Evolutionary conservation across 1,284 basidiomycete genomes (phyloP), one percentile per base, ranked within the genome.

Genomic region (Trametes pubescens): DNA sequence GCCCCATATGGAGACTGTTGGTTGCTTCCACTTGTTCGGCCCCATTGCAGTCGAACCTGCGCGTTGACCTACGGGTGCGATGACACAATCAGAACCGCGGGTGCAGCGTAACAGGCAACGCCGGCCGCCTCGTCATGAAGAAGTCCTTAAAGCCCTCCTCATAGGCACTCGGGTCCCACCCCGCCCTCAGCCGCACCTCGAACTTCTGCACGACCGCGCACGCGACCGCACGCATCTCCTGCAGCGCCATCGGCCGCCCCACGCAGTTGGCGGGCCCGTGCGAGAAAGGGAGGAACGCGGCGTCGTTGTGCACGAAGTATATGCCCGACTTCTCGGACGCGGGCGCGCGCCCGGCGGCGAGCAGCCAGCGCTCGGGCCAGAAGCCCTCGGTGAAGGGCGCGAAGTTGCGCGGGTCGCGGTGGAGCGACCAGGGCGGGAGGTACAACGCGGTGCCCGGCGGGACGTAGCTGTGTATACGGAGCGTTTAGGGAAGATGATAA

Each of bases 401-500:
- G 69, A 77, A 78, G 68, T 77, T 72, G 14, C 71, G 71, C 5
- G 74, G 66, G 62, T 77, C 74, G 32, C 72, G 71, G 32, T 77
- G 74, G 2, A 77, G 40, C 10, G 66, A 63, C 53, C 72, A 76
- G 26, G 67, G 64, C n/a, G 67, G 69, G n/a, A 73, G 55, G 24
- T 69, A 69, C 4, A 70, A 59, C 1, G 61, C 60, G 2, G 71
- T 75, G 21, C 70, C 73, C 48, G 72, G 71, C 1, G 74, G 71
- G 13, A 76, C 64, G 55, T 62, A 73, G 51, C 71, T 72, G 65
- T 18, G 22, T 4, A 24, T 44, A 18, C 9, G 51, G 4, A 53
- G n/a, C 52, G 43, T 53, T 53, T 38, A 11, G 44, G 47, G 43
- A 59, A 57, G 34, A 29, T 40, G 10, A 22, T 4, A 10, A 44